Conservation (phyloP, 108 stramenopile genomes). For the Skeletonema costatum region DNA sequence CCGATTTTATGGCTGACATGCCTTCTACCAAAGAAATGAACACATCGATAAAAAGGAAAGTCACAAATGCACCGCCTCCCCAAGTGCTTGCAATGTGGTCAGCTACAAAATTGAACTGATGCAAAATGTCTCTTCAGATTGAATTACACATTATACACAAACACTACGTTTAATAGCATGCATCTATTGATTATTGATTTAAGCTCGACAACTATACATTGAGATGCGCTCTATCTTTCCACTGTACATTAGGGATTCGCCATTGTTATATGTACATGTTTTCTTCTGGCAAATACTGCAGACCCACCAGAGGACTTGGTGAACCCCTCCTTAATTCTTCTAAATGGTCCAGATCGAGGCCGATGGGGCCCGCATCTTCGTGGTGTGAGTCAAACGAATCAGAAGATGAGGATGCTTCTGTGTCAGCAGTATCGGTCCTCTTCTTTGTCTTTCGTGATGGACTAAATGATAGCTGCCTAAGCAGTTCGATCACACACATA, state of each 20-base stretch:
- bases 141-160: no score
- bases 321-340: not conserved
- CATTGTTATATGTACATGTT: not conserved
- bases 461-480: not conserved
- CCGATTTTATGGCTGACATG: no score
- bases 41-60: no score
- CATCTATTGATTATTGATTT: not conserved
- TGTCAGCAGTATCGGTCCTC: not conserved
- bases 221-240: not conserved
- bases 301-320: not conserved
- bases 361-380: not conserved
- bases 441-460: not conserved
- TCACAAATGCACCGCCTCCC: no score
- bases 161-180: not conserved
- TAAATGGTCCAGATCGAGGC: not conserved
- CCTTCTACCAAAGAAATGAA: no score
- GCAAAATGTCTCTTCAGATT: no score
- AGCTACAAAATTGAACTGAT: no score
- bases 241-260: no score
- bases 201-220: not conserved
- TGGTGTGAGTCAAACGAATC: not conserved
- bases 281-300: not conserved
- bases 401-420: not conserved
- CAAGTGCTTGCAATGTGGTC: no score
- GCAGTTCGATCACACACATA: not conserved